Evolutionary conservation across 768 basidiomycete genomes (phyloP).

Genomic region (Cystofilobasidium bisporidii): DNA sequence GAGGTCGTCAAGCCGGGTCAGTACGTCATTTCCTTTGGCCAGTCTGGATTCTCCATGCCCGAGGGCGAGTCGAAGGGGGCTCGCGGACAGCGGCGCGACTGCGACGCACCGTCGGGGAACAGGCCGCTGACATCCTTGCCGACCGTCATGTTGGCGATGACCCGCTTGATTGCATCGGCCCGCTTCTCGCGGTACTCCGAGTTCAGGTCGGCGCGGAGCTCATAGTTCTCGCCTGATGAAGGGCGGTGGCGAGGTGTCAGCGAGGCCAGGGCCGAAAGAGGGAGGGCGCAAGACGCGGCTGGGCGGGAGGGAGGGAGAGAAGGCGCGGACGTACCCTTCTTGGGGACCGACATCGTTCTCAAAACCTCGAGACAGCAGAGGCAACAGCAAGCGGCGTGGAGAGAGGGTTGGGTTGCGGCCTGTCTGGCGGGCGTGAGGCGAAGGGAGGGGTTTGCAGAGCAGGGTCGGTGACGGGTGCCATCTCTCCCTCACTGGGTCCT

Average conservation of each 20-base stretch:
- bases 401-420: not conserved
- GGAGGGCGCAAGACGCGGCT: no score
- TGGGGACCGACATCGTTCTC: not conserved
- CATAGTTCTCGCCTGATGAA: conserved; percentile 77
- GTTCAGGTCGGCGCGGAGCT: conserved; percentile 92
- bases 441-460: no score
- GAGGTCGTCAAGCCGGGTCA: no score
- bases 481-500: no score
- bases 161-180: conserved; percentile 96
- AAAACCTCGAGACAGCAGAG: no score
- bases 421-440: no score
- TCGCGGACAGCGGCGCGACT: no score
- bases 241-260: not conserved
- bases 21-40: no score
- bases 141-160: conserved; percentile 98
- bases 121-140: conserved; percentile 95
- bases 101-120: conserved; percentile 78
- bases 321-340: not conserved
- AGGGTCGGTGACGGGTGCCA: no score
- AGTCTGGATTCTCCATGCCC: no score
- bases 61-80: no score
- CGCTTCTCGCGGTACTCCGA: conserved; percentile 89
- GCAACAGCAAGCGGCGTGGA: not conserved
- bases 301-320: not conserved
- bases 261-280: not conserved